Evolutionary conservation across 1,284 basidiomycete species (phyloP).

Genomic region (Agroathelia rolfsii): DNA sequence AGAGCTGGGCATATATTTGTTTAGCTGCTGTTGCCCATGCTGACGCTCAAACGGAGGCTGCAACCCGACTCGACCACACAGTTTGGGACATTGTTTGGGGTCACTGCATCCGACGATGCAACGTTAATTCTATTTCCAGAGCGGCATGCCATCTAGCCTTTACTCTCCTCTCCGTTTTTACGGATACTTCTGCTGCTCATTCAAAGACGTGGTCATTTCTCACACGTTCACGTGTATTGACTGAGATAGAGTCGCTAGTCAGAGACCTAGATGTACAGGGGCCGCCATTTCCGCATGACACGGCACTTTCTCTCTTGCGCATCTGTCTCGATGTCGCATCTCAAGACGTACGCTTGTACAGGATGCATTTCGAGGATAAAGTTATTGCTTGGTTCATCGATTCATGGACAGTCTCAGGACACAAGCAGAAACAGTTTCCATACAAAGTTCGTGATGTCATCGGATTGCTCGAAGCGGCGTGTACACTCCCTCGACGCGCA

Average conservation of each 20-base stretch:
- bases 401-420: conserved; percentile 49
- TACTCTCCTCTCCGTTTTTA: conserved; percentile 33
- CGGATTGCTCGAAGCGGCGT: conserved; percentile 52
- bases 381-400: conserved; percentile 76
- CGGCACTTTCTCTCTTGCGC: conserved; percentile 74
- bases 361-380: conserved; percentile 76
- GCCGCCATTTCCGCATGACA: conserved; percentile 74
- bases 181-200: conserved; percentile 15
- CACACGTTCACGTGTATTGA: conserved; percentile 43
- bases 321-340: conserved; percentile 58
- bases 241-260: conserved; percentile 66
- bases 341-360: conserved; percentile 72
- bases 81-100: conserved; percentile 78
- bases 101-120: conserved; percentile 67
- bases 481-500: conserved; percentile 41
- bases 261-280: conserved; percentile 83
- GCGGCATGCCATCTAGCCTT: conserved; percentile 74
- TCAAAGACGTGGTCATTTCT: conserved; percentile 32
- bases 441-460: conserved; percentile 54
- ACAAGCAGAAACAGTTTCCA: conserved; percentile 25
- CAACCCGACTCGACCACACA: conserved; percentile 12
- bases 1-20: conserved; percentile 78
- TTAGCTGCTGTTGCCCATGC: conserved; percentile 59
- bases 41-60: conserved; percentile 18
- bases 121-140: conserved; percentile 57